Evolutionary conservation across 306 rosid genomes (phyloP), one percentile per base, ranked within the genome.

Genomic region (Trifolium pratense): DNA sequence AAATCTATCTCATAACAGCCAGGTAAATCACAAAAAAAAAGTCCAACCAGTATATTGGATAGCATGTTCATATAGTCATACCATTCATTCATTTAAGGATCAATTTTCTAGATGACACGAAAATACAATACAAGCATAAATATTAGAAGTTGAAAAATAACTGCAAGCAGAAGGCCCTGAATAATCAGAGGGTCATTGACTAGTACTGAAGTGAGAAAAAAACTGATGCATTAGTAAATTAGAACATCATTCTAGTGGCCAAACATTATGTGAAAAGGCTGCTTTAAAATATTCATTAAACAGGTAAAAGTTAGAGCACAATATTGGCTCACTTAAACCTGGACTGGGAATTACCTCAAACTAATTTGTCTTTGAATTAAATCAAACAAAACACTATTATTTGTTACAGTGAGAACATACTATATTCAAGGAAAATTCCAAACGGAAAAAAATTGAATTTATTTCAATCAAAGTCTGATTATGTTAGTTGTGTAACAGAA

Each of bases 81-180:
- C 34, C 61, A 21, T 56, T 56, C 55, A 63, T 49, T 37, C 73
- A 65, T 65, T 39, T 21, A 55, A 55, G 43, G 66, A 12, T 62
- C 10, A 2, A 2, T 32, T 61, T 15, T 13, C 70, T 26, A 32
- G 48, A 46, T 31, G 62, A 42, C 23, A 53, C 26, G 36, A 18
- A 49, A 63, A 64, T 18, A 23, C 45, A 48, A 36, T 9, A 42
- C 31, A 52, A 18, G 43, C 26, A 16, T 29, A 43, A 13, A 49
- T 3, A 9, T 2, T 18, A 8, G 7, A 53, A 17, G 56, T 49
- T 53, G 29, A 20, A 18, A 18, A 53, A 53, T 20, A 53, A 9
- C 9, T 15, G 55, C 25, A 53, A 53, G 15, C 20, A 53, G 29
- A 53, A 53, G 62, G 32, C n/a, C 61, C 61, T 21, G 21, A 21